Percentiles rank a stretch among this genome's conserved stretches.
These are phyloP conservation scores for Coleophoma crateriformis DNA, from an alignment of 2,329 filamentous ascomycete genomes.

Conservation along the genomic window DNA sequence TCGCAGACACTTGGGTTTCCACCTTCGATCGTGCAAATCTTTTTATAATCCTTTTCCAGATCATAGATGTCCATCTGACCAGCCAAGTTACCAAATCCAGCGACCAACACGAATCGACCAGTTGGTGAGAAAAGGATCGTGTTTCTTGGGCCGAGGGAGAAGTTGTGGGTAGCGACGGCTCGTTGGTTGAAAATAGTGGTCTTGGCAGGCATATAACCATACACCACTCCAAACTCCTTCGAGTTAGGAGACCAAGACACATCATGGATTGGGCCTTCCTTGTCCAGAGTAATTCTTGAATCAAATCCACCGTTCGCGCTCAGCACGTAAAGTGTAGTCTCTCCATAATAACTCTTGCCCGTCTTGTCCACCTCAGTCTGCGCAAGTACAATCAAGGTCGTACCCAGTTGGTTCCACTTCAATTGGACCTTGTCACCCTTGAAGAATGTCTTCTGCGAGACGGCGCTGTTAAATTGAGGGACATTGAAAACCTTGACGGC, in stretches of 20 bases:
- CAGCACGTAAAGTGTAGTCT: conserved; percentile 93
- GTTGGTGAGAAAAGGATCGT: conserved; percentile 93
- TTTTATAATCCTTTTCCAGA: conserved; percentile 86
- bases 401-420: conserved; percentile 94
- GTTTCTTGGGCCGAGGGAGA: conserved; percentile 84
- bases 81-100: conserved; percentile 94
- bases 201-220: conserved; percentile 99
- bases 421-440: conserved; percentile 98
- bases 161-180: conserved; percentile 76
- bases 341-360: conserved; percentile 98
- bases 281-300: conserved; percentile 85
- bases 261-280: conserved; percentile 96
- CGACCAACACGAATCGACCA: conserved; percentile 87
- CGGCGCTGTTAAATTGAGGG: conserved; percentile 73
- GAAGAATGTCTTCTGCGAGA: conserved; percentile 98
- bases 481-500: conserved; percentile 93
- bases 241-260: conserved; percentile 98
- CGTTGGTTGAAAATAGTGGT: conserved; percentile 95
- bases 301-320: conserved; percentile 90
- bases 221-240: conserved; percentile 95
- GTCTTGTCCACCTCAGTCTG: conserved; percentile 98
- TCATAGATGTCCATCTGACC: conserved; percentile 98
- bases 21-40: conserved; percentile 90
- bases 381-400: conserved; percentile 86
- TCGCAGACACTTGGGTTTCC: conserved; percentile 94